Evolutionary conservation across 345 rosid species (phyloP).

Genomic region (Euphorbia lathyris): DNA sequence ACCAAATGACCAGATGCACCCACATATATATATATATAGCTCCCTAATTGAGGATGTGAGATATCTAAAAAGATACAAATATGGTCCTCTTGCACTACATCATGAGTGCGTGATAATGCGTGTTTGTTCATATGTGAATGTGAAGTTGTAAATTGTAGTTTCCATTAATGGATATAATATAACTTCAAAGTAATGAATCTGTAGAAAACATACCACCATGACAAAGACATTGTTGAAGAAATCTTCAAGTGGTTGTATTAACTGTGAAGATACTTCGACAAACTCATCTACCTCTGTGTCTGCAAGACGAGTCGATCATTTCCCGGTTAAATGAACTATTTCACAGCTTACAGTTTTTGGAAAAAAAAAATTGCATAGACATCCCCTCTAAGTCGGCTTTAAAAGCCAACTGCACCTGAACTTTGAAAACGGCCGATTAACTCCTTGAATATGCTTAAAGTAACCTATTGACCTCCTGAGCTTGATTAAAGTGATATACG

Average conservation of each 20-base stretch:
- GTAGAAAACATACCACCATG: slow-evolving; percentile 79
- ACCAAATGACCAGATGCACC: too few species aligned
- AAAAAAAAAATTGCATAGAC: too few species aligned
- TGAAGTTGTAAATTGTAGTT: not conserved
- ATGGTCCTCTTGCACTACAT: not conserved
- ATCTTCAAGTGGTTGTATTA: slow-evolving; percentile 76
- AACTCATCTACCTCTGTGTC: slow-evolving; percentile 73
- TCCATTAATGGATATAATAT: not conserved
- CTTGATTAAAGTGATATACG: too few species aligned
- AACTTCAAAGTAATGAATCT: not conserved
- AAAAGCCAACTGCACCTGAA: too few species aligned
- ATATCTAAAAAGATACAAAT: not conserved
- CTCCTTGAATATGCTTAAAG: too few species aligned
- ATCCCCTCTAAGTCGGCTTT: too few species aligned
- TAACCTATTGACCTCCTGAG: too few species aligned
- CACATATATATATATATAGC: too few species aligned
- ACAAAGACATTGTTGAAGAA: slow-evolving; percentile 88
- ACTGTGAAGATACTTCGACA: slow-evolving; percentile 57
- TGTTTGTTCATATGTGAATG: not conserved
- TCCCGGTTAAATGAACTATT: not conserved
- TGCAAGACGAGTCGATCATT: slow-evolving; percentile 26
- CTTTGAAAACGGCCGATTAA: too few species aligned
- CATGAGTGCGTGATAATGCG: not conserved
- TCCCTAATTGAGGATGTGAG: too few species aligned
- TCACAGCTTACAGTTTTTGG: not conserved